Conservation (phyloP, 2,329 filamentous ascomycete genomes). For the Ophiognomonia clavigignenti-juglandacearum region DNA sequence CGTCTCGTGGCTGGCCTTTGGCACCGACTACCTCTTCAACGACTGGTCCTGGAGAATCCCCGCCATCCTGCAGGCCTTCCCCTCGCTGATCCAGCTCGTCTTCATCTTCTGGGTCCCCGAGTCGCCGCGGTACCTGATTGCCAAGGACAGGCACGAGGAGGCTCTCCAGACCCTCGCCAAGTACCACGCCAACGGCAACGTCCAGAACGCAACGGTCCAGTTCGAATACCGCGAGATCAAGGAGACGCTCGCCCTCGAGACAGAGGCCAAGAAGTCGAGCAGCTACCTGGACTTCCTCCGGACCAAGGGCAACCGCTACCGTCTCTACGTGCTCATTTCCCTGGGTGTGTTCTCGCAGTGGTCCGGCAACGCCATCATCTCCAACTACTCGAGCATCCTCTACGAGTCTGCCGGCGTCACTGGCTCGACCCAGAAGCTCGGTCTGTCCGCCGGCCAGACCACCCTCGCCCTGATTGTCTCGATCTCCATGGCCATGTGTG, state of each 20-base stretch:
- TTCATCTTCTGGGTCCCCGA: conserved; percentile 51
- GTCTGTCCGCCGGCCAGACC: conserved; percentile 44
- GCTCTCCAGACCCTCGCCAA: conserved; percentile 49
- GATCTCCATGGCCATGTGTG: conserved; percentile 44
- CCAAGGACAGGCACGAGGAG: conserved; percentile 37
- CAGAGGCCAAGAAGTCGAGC: conserved; percentile 39
- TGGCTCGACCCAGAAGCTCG: conserved; percentile 38
- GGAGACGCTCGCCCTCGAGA: conserved; percentile 50
- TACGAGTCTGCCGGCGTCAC: conserved; percentile 49
- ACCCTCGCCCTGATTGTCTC: conserved; percentile 49
- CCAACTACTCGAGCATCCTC: conserved; percentile 51
- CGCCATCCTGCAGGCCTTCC: conserved; percentile 42
- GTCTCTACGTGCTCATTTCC: conserved; percentile 46
- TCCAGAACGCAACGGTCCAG: conserved; percentile 47
- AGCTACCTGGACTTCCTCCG: conserved; percentile 49
- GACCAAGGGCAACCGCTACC: conserved; percentile 53
- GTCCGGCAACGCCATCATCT: conserved; percentile 56
- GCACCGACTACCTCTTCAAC: conserved; percentile 38
- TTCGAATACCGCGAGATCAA: conserved; percentile 57
- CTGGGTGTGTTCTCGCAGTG: conserved; percentile 57
- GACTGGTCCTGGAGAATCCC: conserved; percentile 51
- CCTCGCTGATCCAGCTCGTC: conserved; percentile 41
- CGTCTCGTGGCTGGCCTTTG: conserved; percentile 46
- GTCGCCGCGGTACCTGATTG: conserved; percentile 37
- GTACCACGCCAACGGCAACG: conserved; percentile 53